These are phyloP conservation scores for Nannochloropsis gaditana DNA, from an alignment of 108 stramenopile genomes.

Conservation along the genomic window DNA sequence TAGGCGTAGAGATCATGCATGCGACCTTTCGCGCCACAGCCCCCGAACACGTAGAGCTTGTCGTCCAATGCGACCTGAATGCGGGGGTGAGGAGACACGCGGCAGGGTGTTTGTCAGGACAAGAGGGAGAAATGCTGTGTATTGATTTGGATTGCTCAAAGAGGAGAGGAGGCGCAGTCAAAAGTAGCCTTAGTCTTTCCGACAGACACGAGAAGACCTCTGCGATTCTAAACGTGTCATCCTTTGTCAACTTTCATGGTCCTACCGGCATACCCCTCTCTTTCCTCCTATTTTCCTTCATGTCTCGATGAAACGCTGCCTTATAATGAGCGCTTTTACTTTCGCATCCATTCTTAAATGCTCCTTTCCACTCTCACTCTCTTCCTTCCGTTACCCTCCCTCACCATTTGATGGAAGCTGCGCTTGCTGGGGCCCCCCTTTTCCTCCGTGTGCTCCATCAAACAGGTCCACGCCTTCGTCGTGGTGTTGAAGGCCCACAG, in stretches of 20 bases:
- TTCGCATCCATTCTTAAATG: too few species aligned
- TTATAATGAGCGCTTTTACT: too few species aligned
- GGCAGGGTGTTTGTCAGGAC: background rate
- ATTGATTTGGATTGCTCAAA: background rate
- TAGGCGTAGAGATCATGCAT: background rate
- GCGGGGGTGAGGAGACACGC: background rate
- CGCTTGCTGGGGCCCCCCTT: background rate
- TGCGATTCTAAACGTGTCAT: too few species aligned
- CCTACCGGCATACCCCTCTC: too few species aligned
- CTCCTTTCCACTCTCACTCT: background rate
- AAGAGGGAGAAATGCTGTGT: background rate
- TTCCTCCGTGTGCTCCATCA: conserved; percentile 7
- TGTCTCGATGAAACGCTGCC: too few species aligned
- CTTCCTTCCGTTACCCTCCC: background rate
- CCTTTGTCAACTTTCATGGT: too few species aligned
- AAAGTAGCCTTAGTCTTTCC: too few species aligned
- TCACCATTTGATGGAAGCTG: conserved; percentile 4
- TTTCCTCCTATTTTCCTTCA: too few species aligned
- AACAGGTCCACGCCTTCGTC: background rate
- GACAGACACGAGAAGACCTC: too few species aligned
- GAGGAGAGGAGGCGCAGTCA: background rate
- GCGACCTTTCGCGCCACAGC: background rate
- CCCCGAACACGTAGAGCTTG: background rate
- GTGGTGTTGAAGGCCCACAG: background rate
- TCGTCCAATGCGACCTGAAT: background rate